These are phyloP conservation scores for Barnettozyma sucrosica DNA, from an alignment of 805 yeast genomes.

Conservation along the genomic window DNA sequence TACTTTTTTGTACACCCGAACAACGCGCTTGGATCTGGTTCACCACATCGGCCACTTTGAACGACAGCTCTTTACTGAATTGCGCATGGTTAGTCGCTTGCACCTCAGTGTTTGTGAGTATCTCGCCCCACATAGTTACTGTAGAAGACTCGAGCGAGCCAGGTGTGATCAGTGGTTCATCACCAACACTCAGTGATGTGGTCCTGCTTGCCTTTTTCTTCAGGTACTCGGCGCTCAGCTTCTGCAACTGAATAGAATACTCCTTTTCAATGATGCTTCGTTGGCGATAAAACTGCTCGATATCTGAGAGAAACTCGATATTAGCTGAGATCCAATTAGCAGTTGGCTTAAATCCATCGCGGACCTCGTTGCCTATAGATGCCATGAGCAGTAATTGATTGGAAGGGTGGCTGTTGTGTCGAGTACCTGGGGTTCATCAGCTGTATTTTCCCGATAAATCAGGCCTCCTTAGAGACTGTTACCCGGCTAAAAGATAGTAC, in stretches of 20 bases:
- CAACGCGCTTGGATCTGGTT: constrained; percentile 46
- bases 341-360: constrained; percentile 75
- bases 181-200: constrained; percentile 79
- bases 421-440: not conserved
- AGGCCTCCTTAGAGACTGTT: not conserved
- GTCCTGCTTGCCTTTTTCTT: constrained; percentile 68
- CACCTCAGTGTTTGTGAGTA: constrained; percentile 75
- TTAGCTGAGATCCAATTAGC: constrained; percentile 76
- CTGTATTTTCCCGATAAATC: not conserved
- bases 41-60: constrained; percentile 58
- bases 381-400: constrained; percentile 1
- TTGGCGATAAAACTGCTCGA: constrained; percentile 79
- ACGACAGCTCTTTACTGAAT: constrained; percentile 53
- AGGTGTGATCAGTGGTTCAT: constrained; percentile 84
- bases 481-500: not conserved
- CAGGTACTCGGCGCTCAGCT: constrained; percentile 61
- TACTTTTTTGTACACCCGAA: constrained; percentile 47
- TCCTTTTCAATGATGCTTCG: constrained; percentile 79
- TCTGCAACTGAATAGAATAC: constrained; percentile 61
- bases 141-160: constrained; percentile 90
- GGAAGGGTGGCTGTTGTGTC: not conserved
- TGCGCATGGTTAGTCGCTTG: constrained; percentile 61
- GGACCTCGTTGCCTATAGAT: constrained; percentile 61
- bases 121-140: constrained; percentile 85
- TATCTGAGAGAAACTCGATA: constrained; percentile 66